Conservation (phyloP, 2,329 filamentous ascomycete genomes). For the Colletotrichum limetticola region DNA sequence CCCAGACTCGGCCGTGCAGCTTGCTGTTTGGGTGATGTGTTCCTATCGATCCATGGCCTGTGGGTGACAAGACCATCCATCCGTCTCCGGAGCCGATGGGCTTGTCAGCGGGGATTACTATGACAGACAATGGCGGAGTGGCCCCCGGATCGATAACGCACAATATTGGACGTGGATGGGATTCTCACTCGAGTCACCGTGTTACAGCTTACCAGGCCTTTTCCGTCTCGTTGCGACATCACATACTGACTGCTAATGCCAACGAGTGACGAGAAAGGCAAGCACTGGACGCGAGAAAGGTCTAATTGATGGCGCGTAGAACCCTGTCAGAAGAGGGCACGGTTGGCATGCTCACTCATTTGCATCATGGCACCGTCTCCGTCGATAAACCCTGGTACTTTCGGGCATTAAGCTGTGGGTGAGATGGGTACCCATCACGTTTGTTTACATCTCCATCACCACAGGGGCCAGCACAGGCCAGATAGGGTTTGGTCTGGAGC, state of each 20-base stretch:
- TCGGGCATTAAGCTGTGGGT: constrained; percentile 35
- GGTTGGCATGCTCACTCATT: constrained; percentile 29
- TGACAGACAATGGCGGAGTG: background rate
- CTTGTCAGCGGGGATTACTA: background rate
- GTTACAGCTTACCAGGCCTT: background rate
- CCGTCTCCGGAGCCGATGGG: constrained; percentile 12
- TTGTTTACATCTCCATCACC: constrained; percentile 25
- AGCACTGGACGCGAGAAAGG: constrained; percentile 8
- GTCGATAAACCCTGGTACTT: constrained; percentile 30
- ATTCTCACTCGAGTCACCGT: background rate
- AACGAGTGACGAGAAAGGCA: constrained; percentile 1
- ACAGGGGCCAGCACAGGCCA: constrained; percentile 1
- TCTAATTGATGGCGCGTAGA: constrained; percentile 1
- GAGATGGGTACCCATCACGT: constrained; percentile 30
- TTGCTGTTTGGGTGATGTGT: background rate
- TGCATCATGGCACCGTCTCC: constrained; percentile 26
- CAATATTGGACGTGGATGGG: background rate
- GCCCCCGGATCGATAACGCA: background rate
- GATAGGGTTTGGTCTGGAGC: constrained; percentile 23
- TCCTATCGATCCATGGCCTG: background rate
- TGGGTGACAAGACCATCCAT: constrained; percentile 8
- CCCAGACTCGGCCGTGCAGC: background rate
- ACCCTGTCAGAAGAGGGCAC: constrained; percentile 24
- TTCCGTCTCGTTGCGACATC: background rate
- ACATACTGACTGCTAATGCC: background rate